Conservation (phyloP, 176 grass and related monocot species). For the Oryza australiensis region DNA sequence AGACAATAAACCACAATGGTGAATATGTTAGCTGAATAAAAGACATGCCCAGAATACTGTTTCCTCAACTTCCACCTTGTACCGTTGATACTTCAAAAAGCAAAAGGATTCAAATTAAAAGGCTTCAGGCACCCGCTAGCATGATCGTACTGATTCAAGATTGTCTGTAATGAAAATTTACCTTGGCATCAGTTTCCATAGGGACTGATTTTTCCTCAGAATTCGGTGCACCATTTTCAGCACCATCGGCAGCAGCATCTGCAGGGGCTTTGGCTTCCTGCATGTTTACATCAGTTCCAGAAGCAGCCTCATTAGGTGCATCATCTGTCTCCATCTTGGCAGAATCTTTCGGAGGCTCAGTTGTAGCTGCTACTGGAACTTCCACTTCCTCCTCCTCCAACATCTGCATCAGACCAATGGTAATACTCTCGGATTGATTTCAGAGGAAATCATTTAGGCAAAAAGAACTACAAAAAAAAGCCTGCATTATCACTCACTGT, state of each 20-base stretch:
- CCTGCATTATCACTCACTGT: constrained; percentile 40
- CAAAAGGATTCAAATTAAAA: neutral
- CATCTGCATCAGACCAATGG: constrained; percentile 52
- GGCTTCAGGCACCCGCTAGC: neutral
- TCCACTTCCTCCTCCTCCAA: constrained; percentile 80
- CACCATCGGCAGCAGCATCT: constrained; percentile 40
- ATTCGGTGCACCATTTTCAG: constrained; percentile 68
- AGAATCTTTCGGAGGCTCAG: constrained; percentile 49
- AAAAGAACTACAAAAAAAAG: neutral
- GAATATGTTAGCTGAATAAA: neutral
- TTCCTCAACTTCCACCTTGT: neutral
- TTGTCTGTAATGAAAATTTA: constrained; percentile 11
- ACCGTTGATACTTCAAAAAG: neutral
- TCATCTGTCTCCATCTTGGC: constrained; percentile 81
- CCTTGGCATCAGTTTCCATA: constrained; percentile 95
- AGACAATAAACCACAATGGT: neutral
- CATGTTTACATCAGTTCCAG: constrained; percentile 63
- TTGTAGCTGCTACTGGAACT: constrained; percentile 55
- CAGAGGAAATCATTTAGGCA: neutral
- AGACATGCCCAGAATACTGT: neutral
- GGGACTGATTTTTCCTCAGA: constrained; percentile 67
- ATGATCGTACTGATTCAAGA: neutral
- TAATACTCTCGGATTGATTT: neutral
- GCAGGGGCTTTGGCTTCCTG: constrained; percentile 58
- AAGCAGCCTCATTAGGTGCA: constrained; percentile 34